These are phyloP conservation scores for Penicillium paxilli DNA, from an alignment of 495 filamentous ascomycete genomes.

Conservation along the genomic window DNA sequence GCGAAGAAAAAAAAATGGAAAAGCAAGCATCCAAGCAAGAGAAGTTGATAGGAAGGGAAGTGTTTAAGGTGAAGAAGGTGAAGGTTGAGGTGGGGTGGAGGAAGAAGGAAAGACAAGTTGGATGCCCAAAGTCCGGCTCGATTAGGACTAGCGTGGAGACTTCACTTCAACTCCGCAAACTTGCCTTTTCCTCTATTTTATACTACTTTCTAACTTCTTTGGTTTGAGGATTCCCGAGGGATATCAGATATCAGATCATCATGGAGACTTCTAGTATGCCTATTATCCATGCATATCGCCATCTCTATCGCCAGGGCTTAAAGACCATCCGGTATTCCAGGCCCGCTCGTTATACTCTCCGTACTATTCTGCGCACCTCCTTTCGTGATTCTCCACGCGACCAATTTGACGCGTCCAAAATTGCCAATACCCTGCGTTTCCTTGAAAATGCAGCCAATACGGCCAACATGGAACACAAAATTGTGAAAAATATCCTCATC, in stretches of 20 bases:
- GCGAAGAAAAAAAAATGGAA: too few relatives aligned
- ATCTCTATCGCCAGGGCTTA: conserved; percentile 70
- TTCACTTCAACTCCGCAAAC: too few relatives aligned
- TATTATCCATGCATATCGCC: conserved; percentile 75
- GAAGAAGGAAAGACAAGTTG: background rate
- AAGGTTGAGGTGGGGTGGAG: background rate
- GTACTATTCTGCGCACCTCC: conserved; percentile 61
- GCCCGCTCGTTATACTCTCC: conserved; percentile 68
- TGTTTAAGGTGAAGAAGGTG: background rate
- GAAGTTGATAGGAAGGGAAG: background rate
- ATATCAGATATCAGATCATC: too few relatives aligned
- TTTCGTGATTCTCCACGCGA: conserved; percentile 63
- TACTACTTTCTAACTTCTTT: too few relatives aligned
- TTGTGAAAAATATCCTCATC: conserved; percentile 72
- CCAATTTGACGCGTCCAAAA: conserved; percentile 58
- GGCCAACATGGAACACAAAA: conserved; percentile 74
- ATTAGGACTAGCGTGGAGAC: background rate
- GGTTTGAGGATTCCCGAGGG: too few relatives aligned
- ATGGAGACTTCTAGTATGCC: background rate
- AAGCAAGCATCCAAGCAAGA: too few relatives aligned
- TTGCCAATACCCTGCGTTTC: conserved; percentile 77
- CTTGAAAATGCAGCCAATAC: conserved; percentile 64
- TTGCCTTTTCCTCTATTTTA: too few relatives aligned
- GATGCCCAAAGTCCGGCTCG: background rate
- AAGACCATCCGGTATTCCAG: conserved; percentile 78